These are phyloP conservation scores for Collybiopsis confluens DNA, from an alignment of 768 basidiomycete species.

Conservation along the genomic window DNA sequence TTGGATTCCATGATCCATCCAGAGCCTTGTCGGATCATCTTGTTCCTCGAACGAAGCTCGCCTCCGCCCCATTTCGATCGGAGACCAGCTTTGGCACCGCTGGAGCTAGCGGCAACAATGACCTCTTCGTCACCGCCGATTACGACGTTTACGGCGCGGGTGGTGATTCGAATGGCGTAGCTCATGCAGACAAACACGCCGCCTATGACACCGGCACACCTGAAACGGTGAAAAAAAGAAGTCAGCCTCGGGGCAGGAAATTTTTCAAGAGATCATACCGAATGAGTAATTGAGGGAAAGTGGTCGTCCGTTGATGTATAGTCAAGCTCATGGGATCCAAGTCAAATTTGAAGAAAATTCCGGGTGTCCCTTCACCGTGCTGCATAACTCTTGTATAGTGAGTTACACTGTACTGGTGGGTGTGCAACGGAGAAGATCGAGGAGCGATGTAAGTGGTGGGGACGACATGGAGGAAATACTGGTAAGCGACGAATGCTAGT, in stretches of 20 bases:
- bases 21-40: conserved; percentile 51
- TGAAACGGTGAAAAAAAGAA: no score
- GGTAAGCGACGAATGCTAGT: conserved; percentile 83
- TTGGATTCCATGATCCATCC: conserved; percentile 58
- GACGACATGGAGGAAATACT: conserved; percentile 94
- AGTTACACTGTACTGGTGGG: conserved; percentile 91
- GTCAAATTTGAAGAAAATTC: conserved; percentile 98
- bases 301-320: conserved; percentile 85
- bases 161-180: conserved; percentile 65
- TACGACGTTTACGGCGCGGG: conserved; percentile 64
- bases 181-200: conserved; percentile 85
- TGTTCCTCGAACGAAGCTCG: conserved; percentile 55
- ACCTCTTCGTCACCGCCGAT: conserved; percentile 48
- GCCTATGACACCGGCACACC: conserved; percentile 89
- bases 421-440: conserved; percentile 57
- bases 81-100: conserved; percentile 48
- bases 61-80: conserved; percentile 68
- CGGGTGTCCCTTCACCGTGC: conserved; percentile 79
- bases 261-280: conserved; percentile 43
- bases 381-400: conserved; percentile 78
- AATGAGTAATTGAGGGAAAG: conserved; percentile 77
- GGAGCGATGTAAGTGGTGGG: conserved; percentile 90
- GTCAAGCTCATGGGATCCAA: conserved; percentile 85
- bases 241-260: no score
- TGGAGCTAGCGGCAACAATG: conserved; percentile 63